Base-by-base conservation (phyloP, 345 rosid species). In the Salix arbutifolia region DNA sequence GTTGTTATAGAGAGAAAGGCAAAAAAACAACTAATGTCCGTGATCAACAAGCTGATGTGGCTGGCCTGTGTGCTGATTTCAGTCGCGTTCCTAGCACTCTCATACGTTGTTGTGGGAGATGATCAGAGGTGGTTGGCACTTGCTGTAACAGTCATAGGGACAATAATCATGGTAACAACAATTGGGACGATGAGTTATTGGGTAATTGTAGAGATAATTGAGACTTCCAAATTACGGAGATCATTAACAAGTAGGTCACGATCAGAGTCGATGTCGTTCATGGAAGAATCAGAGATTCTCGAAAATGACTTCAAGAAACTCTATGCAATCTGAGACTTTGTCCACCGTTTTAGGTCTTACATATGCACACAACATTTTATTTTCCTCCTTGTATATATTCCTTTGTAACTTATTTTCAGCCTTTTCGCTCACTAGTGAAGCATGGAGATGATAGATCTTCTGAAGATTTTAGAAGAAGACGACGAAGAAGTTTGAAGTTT, bases 1-100 rank as follows among this genome's bases (percentile, higher is more conserved):
- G 97, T 96, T 60, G 95, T 91, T 16, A 89, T 93, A 67, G 96
- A 93, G 86, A 85, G 92, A 74, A 80, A 86, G 69, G 97, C 94
- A 0, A 93, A 96, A 84, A 92, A 85, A 82, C 88, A 86, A 77
- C 86, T 96, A 89, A 93, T 96, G 97, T 82, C 97, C 1, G 84
- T 96, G 62, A 96, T 96, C 74, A 96, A 93, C 90, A 96, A 96
- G 83, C 84, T 96, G 19, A 91, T 93, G 98, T 93, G 98, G 98
- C 73, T 91, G 84, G 98, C 99, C 16, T 96, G 98, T 70, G 83
- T 87, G 76, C 78, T 96, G 89, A 86, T 96, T 56, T 96, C 99
- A 21, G 78, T 90, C 11, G 97, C 99, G 1, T 96, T 93, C 77
- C 81, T 96, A 25, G 88, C 98, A 4, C 82, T 96, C 38, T 83